Evolutionary conservation across 192 early-diverging fungal genomes (phyloP).

Genomic region (Rhizophagus clarus): DNA sequence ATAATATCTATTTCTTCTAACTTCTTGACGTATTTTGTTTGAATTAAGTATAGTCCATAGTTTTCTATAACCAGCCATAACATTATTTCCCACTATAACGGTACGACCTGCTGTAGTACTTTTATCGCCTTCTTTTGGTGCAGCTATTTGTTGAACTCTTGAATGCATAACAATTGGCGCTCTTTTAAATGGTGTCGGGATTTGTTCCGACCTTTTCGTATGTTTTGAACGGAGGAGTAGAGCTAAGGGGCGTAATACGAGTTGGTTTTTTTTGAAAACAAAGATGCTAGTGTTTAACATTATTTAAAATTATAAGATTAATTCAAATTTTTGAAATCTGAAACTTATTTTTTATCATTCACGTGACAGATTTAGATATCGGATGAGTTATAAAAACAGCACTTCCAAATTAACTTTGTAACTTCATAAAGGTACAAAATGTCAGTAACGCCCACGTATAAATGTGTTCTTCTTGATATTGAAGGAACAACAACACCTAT

Average conservation of each 20-base stretch:
- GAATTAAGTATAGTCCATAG: slow-evolving; percentile 59
- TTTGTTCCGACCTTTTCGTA: not conserved
- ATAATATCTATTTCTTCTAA: slow-evolving; percentile 56
- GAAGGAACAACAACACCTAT: slow-evolving; percentile 98
- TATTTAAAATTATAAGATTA: too few species aligned
- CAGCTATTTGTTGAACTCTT: not conserved
- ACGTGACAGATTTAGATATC: too few species aligned
- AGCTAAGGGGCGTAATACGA: not conserved
- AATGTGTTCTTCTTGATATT: slow-evolving; percentile 77
- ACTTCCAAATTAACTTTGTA: too few species aligned
- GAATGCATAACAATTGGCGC: not conserved
- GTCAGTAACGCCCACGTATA: slow-evolving; percentile 42
- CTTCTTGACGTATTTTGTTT: slow-evolving; percentile 62
- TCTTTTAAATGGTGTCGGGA: slow-evolving; percentile 7
- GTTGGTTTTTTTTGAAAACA: not conserved
- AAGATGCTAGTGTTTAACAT: not conserved
- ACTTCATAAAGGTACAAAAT: not conserved
- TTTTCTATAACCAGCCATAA: slow-evolving; percentile 52
- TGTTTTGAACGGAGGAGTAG: not conserved
- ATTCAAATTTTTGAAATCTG: too few species aligned
- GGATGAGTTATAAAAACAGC: not conserved
- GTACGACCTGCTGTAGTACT: slow-evolving; percentile 47
- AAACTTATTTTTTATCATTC: too few species aligned
- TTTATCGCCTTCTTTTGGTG: not conserved
- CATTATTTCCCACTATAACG: slow-evolving; percentile 47